Percentiles rank a stretch among this genome's conserved stretches.
phyloP scores from a whole-genome alignment of 352 stramenopile genomes.

The Globisporangium okanoganense region DNA sequence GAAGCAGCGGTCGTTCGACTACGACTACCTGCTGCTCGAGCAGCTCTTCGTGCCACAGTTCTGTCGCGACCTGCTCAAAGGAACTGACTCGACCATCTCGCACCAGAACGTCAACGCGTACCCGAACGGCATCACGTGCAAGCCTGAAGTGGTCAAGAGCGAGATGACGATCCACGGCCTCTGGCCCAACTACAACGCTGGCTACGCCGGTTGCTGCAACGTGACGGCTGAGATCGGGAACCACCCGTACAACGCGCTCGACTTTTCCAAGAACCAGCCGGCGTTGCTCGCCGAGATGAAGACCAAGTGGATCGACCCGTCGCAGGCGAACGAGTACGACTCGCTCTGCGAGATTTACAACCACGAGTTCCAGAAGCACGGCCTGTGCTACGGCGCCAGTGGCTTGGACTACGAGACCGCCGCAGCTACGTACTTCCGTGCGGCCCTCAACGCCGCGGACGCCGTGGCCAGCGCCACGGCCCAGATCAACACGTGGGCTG shows the following conservation, averaged over 20 bases:
- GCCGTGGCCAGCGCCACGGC: constrained; percentile 5
- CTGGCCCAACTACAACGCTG: constrained; percentile 70
- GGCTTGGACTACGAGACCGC: constrained; percentile 13
- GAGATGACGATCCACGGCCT: constrained; percentile 69
- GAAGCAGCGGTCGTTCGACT: constrained; percentile 59
- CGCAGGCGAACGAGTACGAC: constrained; percentile 18
- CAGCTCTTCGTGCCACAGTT: constrained; percentile 79
- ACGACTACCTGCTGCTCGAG: constrained; percentile 74
- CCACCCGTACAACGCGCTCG: constrained; percentile 44
- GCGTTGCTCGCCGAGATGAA: constrained; percentile 47
- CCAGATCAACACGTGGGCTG: constrained; percentile 18
- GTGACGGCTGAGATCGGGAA: constrained; percentile 42
- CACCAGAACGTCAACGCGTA: constrained; percentile 72
- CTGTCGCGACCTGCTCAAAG: constrained; percentile 66
- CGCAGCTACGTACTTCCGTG: constrained; percentile 16
- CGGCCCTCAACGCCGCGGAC: constrained; percentile 15
- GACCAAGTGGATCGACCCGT: constrained; percentile 45
- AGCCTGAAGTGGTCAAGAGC: constrained; percentile 30
- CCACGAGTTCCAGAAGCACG: constrained; percentile 88
- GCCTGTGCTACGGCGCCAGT: constrained; percentile 66
- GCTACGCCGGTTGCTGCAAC: constrained; percentile 67
- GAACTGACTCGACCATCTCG: constrained; percentile 57
- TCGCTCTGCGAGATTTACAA: constrained; percentile 80
- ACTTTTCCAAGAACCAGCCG: constrained; percentile 44
- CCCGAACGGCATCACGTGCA: constrained; percentile 47